phyloP scores from a whole-genome alignment of 1,139 yeast genomes.

The Saccharomyces hybrid region DNA sequence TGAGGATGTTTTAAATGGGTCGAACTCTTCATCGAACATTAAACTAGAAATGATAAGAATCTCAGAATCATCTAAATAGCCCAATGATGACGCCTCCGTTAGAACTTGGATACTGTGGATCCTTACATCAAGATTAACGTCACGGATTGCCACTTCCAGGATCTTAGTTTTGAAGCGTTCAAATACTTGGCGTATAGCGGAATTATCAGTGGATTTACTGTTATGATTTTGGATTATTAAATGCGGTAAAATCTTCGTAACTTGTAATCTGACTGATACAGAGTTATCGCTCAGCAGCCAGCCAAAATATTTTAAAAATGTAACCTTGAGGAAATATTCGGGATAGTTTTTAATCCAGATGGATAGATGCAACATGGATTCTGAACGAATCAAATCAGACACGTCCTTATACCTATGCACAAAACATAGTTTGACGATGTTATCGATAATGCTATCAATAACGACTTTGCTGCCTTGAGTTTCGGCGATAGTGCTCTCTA shows the following conservation, averaged over 20 bases:
- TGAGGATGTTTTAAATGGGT: slow-evolving; percentile 26
- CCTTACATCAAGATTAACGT: slow-evolving; percentile 48
- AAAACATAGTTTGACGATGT: slow-evolving; percentile 59
- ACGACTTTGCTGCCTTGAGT: slow-evolving; percentile 47
- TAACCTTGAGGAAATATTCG: slow-evolving; percentile 59
- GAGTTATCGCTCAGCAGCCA: slow-evolving; percentile 74
- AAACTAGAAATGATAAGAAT: slow-evolving; percentile 36
- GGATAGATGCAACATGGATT: slow-evolving; percentile 55
- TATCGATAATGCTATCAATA: slow-evolving; percentile 51
- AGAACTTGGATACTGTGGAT: slow-evolving; percentile 46
- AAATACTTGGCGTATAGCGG: slow-evolving; percentile 61
- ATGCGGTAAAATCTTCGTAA: slow-evolving; percentile 43
- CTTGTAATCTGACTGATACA: slow-evolving; percentile 56
- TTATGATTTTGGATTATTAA: slow-evolving; percentile 36
- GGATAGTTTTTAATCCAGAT: slow-evolving; percentile 67
- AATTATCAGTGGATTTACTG: slow-evolving; percentile 29
- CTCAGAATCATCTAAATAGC: slow-evolving; percentile 56
- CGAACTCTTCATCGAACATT: slow-evolving; percentile 37
- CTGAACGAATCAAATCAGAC: slow-evolving; percentile 62
- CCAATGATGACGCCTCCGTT: slow-evolving; percentile 48
- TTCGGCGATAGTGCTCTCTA: slow-evolving; percentile 41
- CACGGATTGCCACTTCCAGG: slow-evolving; percentile 51
- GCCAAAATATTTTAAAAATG: slow-evolving; percentile 69
- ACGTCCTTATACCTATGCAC: slow-evolving; percentile 76
- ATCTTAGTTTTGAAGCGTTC: slow-evolving; percentile 61